Conservation (phyloP, 495 filamentous ascomycete species). For the Penicillium coffeae region DNA sequence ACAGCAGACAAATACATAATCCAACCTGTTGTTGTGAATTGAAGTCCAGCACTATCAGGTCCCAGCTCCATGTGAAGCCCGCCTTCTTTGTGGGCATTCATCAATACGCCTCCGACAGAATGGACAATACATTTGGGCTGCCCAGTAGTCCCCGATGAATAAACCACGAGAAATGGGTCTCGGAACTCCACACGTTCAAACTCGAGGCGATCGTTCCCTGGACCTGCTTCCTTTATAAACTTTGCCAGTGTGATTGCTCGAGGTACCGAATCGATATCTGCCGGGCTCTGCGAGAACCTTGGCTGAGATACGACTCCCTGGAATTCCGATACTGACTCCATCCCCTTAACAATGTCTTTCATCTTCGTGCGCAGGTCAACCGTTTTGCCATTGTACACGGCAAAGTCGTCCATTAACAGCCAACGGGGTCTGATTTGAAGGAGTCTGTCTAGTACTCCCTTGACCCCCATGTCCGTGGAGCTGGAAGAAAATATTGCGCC, state of each 20-base stretch:
- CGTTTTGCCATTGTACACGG: conserved; percentile 73
- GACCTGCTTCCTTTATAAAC: conserved; percentile 49
- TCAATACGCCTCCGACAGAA: conserved; percentile 12
- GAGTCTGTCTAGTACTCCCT: conserved; percentile 69
- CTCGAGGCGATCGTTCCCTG: conserved; percentile 32
- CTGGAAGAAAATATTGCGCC: conserved; percentile 67
- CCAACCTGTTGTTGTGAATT: conserved; percentile 71
- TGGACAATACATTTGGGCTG: conserved; percentile 81
- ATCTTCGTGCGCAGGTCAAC: conserved; percentile 70
- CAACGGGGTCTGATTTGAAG: conserved; percentile 66
- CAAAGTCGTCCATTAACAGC: conserved; percentile 72
- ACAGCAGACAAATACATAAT: conserved; percentile 73
- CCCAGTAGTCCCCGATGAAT: conserved; percentile 72
- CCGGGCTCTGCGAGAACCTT: conserved; percentile 53
- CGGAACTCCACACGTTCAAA: conserved; percentile 50
- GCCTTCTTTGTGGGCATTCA: conserved; percentile 53
- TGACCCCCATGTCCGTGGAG: conserved; percentile 74
- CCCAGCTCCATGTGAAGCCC: conserved; percentile 54
- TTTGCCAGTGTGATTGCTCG: conserved; percentile 46
- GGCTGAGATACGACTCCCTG: conserved; percentile 60
- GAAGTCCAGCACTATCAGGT: conserved; percentile 44
- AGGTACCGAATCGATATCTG: conserved; percentile 54
- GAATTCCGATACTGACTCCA: conserved; percentile 57
- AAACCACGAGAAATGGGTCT: conserved; percentile 72
- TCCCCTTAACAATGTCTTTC: conserved; percentile 55